Evolutionary conservation across 2,329 filamentous ascomycete genomes (phyloP).

Genomic region (Ceratocystis colombiana): DNA sequence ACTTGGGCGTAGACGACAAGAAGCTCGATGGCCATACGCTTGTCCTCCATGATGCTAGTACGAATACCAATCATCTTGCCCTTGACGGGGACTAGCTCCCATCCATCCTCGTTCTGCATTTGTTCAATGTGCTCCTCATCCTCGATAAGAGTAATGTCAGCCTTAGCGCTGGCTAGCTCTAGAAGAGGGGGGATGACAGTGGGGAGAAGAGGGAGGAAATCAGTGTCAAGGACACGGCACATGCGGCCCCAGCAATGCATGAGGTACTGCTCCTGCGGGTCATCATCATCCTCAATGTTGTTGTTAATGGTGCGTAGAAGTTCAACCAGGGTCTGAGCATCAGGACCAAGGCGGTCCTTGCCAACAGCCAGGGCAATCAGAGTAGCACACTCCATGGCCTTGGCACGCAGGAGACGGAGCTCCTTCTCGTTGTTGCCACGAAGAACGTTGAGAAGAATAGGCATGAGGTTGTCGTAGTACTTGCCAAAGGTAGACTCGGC

Average conservation of each 20-base stretch:
- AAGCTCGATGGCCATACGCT: conserved; percentile 98
- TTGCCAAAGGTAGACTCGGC: conserved; percentile 89
- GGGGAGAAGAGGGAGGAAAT: conserved; percentile 86
- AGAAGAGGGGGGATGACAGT: conserved; percentile 91
- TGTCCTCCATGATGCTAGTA: conserved; percentile 93
- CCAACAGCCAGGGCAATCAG: conserved; percentile 91
- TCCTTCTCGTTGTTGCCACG: conserved; percentile 88
- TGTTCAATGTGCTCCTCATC: conserved; percentile 90
- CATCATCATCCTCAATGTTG: conserved; percentile 78
- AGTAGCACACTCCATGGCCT: conserved; percentile 98
- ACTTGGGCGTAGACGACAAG: conserved; percentile 96
- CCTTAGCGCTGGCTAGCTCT: conserved; percentile 85
- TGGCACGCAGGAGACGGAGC: conserved; percentile 78
- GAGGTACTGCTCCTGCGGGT: conserved; percentile 91
- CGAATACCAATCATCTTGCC: conserved; percentile 98
- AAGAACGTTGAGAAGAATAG: conserved; percentile 79
- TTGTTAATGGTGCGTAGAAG: conserved; percentile 79
- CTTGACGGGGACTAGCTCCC: conserved; percentile 93
- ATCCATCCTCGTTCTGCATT: conserved; percentile 88
- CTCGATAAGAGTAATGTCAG: conserved; percentile 90
- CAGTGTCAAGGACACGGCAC: conserved; percentile 82
- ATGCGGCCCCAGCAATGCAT: conserved; percentile 99
- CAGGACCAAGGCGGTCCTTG: conserved; percentile 77
- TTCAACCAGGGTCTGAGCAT: conserved; percentile 79
- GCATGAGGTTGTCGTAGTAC: conserved; percentile 95